These are phyloP conservation scores for Coemansia sp. DNA, from an alignment of 192 early-diverging fungal species.

Conservation along the genomic window DNA sequence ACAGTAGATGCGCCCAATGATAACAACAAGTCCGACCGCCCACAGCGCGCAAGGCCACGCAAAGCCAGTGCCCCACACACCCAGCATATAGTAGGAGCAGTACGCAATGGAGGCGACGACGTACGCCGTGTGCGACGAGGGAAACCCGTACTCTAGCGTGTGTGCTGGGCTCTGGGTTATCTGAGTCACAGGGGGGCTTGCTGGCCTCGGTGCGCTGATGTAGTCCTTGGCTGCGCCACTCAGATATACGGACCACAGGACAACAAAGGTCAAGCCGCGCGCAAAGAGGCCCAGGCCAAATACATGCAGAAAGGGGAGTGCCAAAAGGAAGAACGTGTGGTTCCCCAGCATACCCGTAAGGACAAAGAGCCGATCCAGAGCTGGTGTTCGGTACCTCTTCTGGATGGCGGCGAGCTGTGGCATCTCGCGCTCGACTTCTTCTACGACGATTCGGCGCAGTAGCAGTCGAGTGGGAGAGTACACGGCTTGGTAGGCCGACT, in stretches of 20 bases:
- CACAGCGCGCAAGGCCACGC: constrained; percentile 58
- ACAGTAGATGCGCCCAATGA: constrained; percentile 78
- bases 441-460: constrained; percentile 23
- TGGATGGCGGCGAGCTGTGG: constrained; percentile 41
- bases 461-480: constrained; percentile 37
- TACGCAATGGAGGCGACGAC: constrained; percentile 74
- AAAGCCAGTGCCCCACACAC: constrained; percentile 21
- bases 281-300: constrained; percentile 72
- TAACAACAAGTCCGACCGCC: constrained; percentile 59
- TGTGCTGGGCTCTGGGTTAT: constrained; percentile 68
- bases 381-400: constrained; percentile 21
- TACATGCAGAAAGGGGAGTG: constrained; percentile 80
- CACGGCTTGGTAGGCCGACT: constrained; percentile 38
- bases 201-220: constrained; percentile 83
- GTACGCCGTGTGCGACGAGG: constrained; percentile 88
- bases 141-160: constrained; percentile 89
- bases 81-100: constrained; percentile 34
- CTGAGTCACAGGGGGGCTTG: constrained; percentile 74
- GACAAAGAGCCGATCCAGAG: constrained; percentile 67
- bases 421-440: constrained; percentile 49
- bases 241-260: constrained; percentile 55
- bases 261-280: constrained; percentile 46
- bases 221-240: constrained; percentile 71
- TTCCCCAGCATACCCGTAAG: constrained; percentile 81
- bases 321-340: constrained; percentile 85